Evolutionary conservation across 2,329 filamentous ascomycete genomes (phyloP), one percentile per base, ranked within the genome.

Genomic region (Albifimbria verrucaria): DNA sequence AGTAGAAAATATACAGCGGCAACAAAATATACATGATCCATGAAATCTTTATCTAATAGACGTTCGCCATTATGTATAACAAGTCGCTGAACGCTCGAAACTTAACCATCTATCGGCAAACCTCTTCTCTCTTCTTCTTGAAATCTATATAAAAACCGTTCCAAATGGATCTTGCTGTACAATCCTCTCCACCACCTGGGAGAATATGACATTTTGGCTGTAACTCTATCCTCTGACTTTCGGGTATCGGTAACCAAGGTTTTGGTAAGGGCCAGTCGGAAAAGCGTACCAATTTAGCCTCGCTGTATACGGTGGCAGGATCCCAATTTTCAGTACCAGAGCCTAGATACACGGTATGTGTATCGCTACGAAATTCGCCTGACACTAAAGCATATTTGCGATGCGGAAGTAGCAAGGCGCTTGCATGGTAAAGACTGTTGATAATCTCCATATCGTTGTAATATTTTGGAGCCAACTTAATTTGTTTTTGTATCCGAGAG

Each of bases 391-490:
- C 80, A 61, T 87, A 87, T 2, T 77, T 76, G 3, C 83, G 77
- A 59, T 89, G 85, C 0, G 85, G 85, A 1, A 89, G 71, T 23
- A 88, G 77, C 64, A 87, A 66, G 7, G 83, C 83, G 43, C 68
- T 78, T 52, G 82, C 73, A 3, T 70, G 74, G 61, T 85, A 88
- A 20, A 85, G 77, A 11, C 79, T 68, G 61, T 90, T 88, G 49
- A 88, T 68, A 3, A 89, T 72, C 62, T 88, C 85, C 85, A 88
- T 88, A 61, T 89, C 86, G 60, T 81, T 87, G 36, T 80, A 63
- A 48, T 58, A 52, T 4, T 41, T n/a, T 3, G 55, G 52, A n/a
- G 56, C 59, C 6, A 52, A 41, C 26, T 63, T 57, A 39, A 70
- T 61, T 10, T 54, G 56, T 23, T 49, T 50, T 41, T 58, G 55